phyloP scores from a whole-genome alignment of 176 grass and related monocot species.

The Oropetium thomaeum region DNA sequence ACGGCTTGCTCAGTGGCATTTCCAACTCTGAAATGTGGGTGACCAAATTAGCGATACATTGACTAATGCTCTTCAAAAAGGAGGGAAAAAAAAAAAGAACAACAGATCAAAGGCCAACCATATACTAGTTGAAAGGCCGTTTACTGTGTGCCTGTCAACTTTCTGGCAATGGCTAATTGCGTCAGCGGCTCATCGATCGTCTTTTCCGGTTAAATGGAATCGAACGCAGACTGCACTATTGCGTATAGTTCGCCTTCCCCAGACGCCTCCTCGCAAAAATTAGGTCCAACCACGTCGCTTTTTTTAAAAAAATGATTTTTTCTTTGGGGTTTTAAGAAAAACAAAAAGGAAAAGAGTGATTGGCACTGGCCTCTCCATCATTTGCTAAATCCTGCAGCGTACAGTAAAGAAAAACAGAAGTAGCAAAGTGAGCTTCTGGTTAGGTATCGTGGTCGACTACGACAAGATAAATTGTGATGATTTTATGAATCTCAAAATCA shows the following conservation, averaged over 20 bases:
- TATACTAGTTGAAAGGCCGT: not conserved
- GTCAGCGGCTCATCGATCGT: not conserved
- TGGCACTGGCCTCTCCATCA: not conserved
- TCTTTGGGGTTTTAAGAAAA: too few relatives aligned
- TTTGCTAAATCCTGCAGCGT: not conserved
- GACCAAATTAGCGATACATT: not conserved
- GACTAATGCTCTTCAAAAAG: not conserved
- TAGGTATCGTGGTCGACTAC: too few relatives aligned
- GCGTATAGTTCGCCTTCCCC: not conserved
- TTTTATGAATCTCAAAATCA: too few relatives aligned
- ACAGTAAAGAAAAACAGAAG: too few relatives aligned
- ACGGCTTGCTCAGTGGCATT: not conserved
- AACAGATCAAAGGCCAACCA: not conserved
- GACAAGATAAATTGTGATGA: too few relatives aligned
- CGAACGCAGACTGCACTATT: slow-evolving; percentile 21
- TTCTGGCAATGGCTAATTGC: slow-evolving; percentile 14
- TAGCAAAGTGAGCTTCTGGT: too few relatives aligned
- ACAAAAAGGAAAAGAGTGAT: not conserved
- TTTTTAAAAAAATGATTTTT: not conserved
- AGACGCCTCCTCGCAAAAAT: slow-evolving; percentile 15
- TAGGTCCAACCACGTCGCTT: slow-evolving; percentile 29
- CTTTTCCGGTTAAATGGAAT: slow-evolving; percentile 1
- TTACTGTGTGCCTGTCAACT: not conserved
- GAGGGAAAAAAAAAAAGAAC: not conserved
- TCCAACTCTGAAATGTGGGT: not conserved